phyloP scores from a whole-genome alignment of 805 yeast genomes.

The Candida pini region DNA sequence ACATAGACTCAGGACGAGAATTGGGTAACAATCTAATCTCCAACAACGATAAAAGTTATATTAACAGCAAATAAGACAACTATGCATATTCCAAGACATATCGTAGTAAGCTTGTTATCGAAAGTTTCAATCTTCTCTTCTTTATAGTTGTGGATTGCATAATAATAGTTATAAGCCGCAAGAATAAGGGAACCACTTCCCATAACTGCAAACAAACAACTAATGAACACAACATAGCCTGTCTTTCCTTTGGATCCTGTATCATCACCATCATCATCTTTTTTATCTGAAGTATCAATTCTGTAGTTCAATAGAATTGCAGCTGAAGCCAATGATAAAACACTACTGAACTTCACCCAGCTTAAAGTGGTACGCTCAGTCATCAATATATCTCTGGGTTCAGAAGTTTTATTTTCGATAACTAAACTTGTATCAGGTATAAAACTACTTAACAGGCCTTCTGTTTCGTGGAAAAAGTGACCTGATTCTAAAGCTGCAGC shows the following conservation, averaged over 20 bases:
- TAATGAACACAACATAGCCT: conserved; percentile 27
- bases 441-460: conserved; percentile 8
- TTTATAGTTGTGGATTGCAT: conserved; percentile 40
- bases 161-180: conserved; percentile 37
- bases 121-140: conserved; percentile 35
- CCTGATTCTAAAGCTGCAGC: too few relatives aligned
- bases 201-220: conserved; percentile 33
- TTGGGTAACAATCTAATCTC: too few relatives aligned
- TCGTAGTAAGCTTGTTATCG: conserved; percentile 30
- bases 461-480: conserved; percentile 4
- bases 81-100: conserved; percentile 30
- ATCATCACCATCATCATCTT: conserved; percentile 6
- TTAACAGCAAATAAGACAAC: conserved; percentile 33
- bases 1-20: too few relatives aligned
- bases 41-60: conserved; percentile 22
- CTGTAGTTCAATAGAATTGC: conserved; percentile 42
- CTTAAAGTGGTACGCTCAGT: conserved; percentile 48
- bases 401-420: conserved; percentile 35
- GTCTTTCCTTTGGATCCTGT: conserved; percentile 7
- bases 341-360: conserved; percentile 41
- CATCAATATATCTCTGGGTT: conserved; percentile 51
- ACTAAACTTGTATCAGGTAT: conserved; percentile 19
- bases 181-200: conserved; percentile 34
- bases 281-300: conserved; percentile 28
- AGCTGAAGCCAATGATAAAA: conserved; percentile 40